Evolutionary conservation across 169 alveolate species (phyloP), one percentile per base, ranked within the genome.

Genomic region (Eimeria tenella): DNA sequence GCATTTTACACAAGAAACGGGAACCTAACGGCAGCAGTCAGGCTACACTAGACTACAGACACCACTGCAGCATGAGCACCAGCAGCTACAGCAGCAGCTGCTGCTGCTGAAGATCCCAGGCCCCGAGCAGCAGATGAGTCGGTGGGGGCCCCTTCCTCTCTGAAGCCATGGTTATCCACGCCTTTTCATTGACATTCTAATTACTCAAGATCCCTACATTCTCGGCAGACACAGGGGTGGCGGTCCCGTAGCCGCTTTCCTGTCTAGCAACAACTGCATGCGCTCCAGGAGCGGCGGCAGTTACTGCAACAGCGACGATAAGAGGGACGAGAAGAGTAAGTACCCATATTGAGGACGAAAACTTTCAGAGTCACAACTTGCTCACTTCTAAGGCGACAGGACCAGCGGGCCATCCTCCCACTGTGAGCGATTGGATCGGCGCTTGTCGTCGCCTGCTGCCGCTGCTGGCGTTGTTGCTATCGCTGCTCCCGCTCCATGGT

Each of bases 51-150:
- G 19, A 50, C 84, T 74, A 23, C 63, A 74, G 84, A 74, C 84
- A 74, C 88, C 56, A 79, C 88, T 53, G 53, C 70, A 55, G 71
- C 71, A 68, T 79, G 71, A 79, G 88, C 88, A 79, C 70, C 88
- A 79, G 88, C 88, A 50, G 88, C 88, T 53, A 68, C 70, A 79
- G 88, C 88, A 79, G 88, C 88, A 79, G 70, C 88, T 19, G 88
- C 88, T 7, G 88, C 88, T 79, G 88, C 88, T 55, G 88, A 52
- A 79, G 53, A 52, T n/a, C 70, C 70, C 71, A 79, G 88, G 88
- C 88, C 88, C 88, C 88, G 70, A 53, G 88, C 88, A 55, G 88
- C 88, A 55, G 84, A 74, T 68, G 49, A 52, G 23, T 79, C 88
- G 56, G 65, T 55, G 88, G 88, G 88, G 88, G 88, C 88, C 88